Percentiles rank a stretch among this genome's conserved stretches.
Conservation (phyloP, 257 asterid species). For the Penstemon barbatus region DNA sequence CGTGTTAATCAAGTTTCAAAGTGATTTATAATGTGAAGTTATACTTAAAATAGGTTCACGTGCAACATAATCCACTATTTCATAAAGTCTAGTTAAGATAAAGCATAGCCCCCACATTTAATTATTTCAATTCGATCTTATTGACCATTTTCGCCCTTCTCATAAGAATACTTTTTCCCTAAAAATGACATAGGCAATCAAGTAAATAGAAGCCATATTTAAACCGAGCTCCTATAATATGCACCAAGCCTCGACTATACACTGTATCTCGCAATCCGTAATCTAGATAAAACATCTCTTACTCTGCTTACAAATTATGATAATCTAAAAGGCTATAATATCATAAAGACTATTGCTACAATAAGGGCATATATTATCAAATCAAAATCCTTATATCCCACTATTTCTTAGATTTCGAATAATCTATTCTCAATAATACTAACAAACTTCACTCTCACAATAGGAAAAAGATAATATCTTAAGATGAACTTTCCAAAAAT, state of each 20-base stretch:
- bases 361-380: not conserved
- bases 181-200: not conserved
- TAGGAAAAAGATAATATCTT: no score
- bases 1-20: not conserved
- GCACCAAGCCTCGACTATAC: not conserved
- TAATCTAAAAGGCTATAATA: no score
- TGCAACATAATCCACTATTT: not conserved
- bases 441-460: not conserved
- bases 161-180: not conserved
- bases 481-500: not conserved
- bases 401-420: not conserved
- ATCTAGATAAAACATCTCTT: not conserved
- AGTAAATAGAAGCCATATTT: not conserved
- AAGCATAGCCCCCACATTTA: not conserved
- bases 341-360: not conserved
- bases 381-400: not conserved
- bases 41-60: not conserved
- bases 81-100: conserved; percentile 9
- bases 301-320: not conserved
- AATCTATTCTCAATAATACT: not conserved
- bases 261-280: not conserved
- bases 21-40: not conserved
- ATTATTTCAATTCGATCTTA: not conserved
- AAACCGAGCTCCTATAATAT: not conserved
- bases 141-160: not conserved